Percentiles rank a stretch among this genome's conserved stretches.
Conservation (phyloP, 768 basidiomycete genomes). For the Pleurotus tuoliensis region DNA sequence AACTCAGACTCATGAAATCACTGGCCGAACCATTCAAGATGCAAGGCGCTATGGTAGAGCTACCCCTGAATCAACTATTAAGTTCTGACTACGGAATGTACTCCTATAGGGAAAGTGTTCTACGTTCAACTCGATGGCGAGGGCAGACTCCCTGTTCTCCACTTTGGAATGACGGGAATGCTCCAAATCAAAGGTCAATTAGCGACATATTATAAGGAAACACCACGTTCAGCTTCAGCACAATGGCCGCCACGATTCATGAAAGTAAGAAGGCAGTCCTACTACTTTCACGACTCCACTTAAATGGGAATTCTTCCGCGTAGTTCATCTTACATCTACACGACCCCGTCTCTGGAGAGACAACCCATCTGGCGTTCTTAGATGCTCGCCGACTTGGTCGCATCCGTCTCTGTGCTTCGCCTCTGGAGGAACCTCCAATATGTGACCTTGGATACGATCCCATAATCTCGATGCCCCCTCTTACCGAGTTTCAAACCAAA, state of each 20-base stretch:
- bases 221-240: constrained; percentile 32
- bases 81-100: background rate
- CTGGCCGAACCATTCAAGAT: constrained; percentile 40
- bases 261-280: constrained; percentile 38
- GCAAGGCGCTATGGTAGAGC: constrained; percentile 51
- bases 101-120: constrained; percentile 53
- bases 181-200: constrained; percentile 55
- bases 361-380: constrained; percentile 59
- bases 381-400: constrained; percentile 72
- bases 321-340: constrained; percentile 66
- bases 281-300: background rate
- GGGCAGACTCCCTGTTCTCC: constrained; percentile 64
- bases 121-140: constrained; percentile 61
- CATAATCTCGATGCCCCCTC: constrained; percentile 59
- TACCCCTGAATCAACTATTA: background rate
- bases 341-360: constrained; percentile 28
- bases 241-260: constrained; percentile 66
- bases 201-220: constrained; percentile 46
- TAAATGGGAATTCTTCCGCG: background rate
- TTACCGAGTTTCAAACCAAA: constrained; percentile 44
- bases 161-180: constrained; percentile 89
- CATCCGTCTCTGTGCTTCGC: constrained; percentile 57
- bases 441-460: constrained; percentile 76
- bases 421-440: constrained; percentile 63
- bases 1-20: constrained; percentile 49